Evolutionary conservation across 2,329 filamentous ascomycete species (phyloP), one percentile per base, ranked within the genome.

Genomic region (Chalaropsis ovoidea): DNA sequence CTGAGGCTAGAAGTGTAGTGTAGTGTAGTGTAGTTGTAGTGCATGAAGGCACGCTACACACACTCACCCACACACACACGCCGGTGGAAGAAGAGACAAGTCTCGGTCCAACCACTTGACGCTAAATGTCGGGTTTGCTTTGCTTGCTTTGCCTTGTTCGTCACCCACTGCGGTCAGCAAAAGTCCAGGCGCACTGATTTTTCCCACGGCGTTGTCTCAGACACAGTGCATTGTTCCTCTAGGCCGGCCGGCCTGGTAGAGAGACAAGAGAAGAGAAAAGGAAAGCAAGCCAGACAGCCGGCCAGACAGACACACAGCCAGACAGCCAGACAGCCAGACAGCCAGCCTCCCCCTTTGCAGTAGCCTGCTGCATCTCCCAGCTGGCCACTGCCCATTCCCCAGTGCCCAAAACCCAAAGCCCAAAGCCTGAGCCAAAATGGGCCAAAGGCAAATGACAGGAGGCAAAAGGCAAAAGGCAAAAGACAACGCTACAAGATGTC

Each of bases 21-120:
- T 54, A n/a, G 49, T 56, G 24, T 27, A 19, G 27, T 56, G 24
- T 35, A 31, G 19, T 22, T 24, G 52, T 56, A 56, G 24, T 56
- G 52, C 13, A 56, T 56, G 8, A 10, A 39, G 35, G 35, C 35
- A 10, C 8, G 8, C 35, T 7, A 39, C 8, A 39, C 35, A 39
- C 31, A 35, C 31, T 3, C 31, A 35, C 1, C 8, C 52, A 56
- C n/a, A n/a, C n/a, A n/a, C n/a, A n/a, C n/a, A 35, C 24, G 5
- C 52, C 27, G 52, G 52, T n/a, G 24, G 22, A 35, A 56, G 52
- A 24, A 35, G 52, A 56, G 52, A 56, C 52, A 56, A 56, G 52
- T 56, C 52, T 56, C 52, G 52, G 52, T n/a, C 52, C 52, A 56
- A 35, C 52, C 52, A 56, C 52, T 31, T 15, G 22, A 56, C 52